Evolutionary conservation across 2,329 filamentous ascomycete species (phyloP).

Genomic region (Aphanocladium album): DNA sequence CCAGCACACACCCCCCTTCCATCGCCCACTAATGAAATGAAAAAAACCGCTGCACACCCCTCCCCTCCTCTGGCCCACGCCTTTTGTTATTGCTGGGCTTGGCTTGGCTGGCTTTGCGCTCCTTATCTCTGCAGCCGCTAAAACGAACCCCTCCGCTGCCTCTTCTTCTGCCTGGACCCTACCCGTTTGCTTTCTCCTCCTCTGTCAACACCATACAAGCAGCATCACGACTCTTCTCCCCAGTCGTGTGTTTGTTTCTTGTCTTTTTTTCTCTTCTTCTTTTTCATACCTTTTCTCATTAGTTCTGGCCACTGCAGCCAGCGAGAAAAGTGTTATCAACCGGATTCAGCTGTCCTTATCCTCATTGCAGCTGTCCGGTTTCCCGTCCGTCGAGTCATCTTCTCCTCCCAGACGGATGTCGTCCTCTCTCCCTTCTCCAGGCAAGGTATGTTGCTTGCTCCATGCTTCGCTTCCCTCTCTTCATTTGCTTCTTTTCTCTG

Average conservation of each 20-base stretch:
- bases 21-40: background rate
- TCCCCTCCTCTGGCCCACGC: background rate
- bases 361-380: slow-evolving; percentile 1
- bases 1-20: background rate
- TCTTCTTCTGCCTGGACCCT: slow-evolving; percentile 10
- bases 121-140: slow-evolving; percentile 9
- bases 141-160: slow-evolving; percentile 12
- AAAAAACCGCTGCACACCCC: slow-evolving; percentile 1
- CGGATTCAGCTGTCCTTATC: background rate
- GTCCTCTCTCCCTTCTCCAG: slow-evolving; percentile 7
- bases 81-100: slow-evolving; percentile 1
- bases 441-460: slow-evolving; percentile 1
- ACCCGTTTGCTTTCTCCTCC: slow-evolving; percentile 2
- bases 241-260: slow-evolving; percentile 3
- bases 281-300: slow-evolving; percentile 6
- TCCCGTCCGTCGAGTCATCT: background rate
- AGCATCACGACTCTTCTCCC: slow-evolving; percentile 10
- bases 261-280: background rate
- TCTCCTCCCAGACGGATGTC: slow-evolving; percentile 9
- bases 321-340: slow-evolving; percentile 8
- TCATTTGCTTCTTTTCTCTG: background rate
- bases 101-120: background rate
- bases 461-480: background rate
- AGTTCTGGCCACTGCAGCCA: slow-evolving; percentile 8
- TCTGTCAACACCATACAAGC: slow-evolving; percentile 9